A percentile compares a stretch with the other conserved stretches of the same genome.
Conservation (phyloP, 2,329 filamentous ascomycete species). For the Boeremia exigua region DNA sequence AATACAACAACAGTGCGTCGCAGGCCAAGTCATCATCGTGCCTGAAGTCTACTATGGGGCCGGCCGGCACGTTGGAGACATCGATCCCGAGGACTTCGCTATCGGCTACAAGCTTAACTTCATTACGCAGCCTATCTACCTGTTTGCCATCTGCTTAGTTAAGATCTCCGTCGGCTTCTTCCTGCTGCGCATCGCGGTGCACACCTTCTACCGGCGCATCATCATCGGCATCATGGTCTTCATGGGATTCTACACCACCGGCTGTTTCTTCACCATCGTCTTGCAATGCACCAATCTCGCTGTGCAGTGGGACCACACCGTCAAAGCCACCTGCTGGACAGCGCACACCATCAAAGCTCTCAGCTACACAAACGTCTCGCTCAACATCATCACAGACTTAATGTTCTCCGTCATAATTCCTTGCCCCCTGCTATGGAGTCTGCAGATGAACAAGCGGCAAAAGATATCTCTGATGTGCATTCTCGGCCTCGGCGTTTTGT, state of each 20-base stretch:
- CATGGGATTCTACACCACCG: conserved; percentile 52
- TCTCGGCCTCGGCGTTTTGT: conserved; percentile 54
- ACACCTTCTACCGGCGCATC: conserved; percentile 49
- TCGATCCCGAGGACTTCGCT: conserved; percentile 42
- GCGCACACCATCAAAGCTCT: conserved; percentile 49
- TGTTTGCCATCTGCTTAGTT: conserved; percentile 54
- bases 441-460: conserved; percentile 50
- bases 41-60: conserved; percentile 52
- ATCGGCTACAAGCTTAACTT: conserved; percentile 57
- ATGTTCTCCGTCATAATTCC: conserved; percentile 52
- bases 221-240: conserved; percentile 56
- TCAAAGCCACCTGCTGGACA: conserved; percentile 53
- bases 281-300: conserved; percentile 58
- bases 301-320: conserved; percentile 53
- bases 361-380: conserved; percentile 53
- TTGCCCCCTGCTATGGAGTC: conserved; percentile 40
- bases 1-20: conserved; percentile 38
- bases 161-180: conserved; percentile 59
- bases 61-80: conserved; percentile 55
- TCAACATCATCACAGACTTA: conserved; percentile 52
- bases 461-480: conserved; percentile 52
- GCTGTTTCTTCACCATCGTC: conserved; percentile 56
- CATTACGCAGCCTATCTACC: conserved; percentile 55
- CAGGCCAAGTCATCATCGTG: conserved; percentile 51
- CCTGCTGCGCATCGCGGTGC: conserved; percentile 54